phyloP scores from a whole-genome alignment of 306 rosid genomes.

The Gillenia trifoliata region DNA sequence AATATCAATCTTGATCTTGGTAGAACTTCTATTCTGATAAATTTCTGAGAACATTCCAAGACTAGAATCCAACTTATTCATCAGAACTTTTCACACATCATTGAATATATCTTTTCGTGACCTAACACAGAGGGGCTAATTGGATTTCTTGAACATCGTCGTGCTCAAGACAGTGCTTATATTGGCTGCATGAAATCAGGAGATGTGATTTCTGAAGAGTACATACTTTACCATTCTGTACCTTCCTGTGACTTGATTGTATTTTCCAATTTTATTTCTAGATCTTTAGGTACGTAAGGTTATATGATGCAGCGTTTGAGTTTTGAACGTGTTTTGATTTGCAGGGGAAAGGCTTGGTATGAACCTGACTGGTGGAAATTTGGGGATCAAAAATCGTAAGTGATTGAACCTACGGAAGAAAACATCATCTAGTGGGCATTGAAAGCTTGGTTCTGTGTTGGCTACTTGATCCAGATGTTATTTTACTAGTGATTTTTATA shows the following conservation, averaged over 20 bases:
- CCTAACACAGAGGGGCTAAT: conserved; percentile 77
- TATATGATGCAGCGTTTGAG: conserved; percentile 9
- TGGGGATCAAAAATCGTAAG: conserved; percentile 97
- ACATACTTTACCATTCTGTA: conserved; percentile 25
- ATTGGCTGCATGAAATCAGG: conserved; percentile 99
- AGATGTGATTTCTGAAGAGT: conserved; percentile 91
- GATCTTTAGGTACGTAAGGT: neutral
- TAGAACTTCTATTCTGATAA: conserved; percentile 26
- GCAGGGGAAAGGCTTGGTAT: conserved; percentile 90
- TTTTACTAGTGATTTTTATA: too few relatives aligned
- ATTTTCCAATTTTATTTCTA: conserved; percentile 7
- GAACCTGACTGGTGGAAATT: conserved; percentile 99
- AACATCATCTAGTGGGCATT: neutral
- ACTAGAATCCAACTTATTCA: neutral
- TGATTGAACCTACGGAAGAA: conserved; percentile 17
- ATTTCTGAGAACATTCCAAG: conserved; percentile 14
- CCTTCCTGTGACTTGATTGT: conserved; percentile 17
- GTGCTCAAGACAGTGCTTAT: conserved; percentile 81
- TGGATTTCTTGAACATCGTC: conserved; percentile 87
- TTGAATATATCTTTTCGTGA: conserved; percentile 25
- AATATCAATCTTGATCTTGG: conserved; percentile 78
- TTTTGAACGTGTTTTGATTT: conserved; percentile 24
- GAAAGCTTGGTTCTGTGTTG: neutral
- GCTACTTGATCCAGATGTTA: neutral
- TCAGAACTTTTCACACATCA: conserved; percentile 17